Base-by-base conservation (phyloP, 2,329 filamentous ascomycete species). In the Herpotrichia juniperi region DNA sequence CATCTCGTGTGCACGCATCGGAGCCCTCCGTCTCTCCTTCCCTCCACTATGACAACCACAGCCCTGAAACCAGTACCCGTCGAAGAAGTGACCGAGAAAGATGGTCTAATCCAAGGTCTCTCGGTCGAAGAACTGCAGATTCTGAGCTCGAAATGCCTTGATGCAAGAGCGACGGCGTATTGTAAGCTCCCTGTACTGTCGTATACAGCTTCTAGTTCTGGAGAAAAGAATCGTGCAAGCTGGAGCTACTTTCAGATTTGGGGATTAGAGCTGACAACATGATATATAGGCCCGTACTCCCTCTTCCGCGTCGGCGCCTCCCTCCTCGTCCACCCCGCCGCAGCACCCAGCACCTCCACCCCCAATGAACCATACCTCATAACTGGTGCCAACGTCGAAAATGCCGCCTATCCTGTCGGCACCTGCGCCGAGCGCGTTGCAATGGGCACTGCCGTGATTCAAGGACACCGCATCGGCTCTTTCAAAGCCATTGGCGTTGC, bases 371-470 rank as follows among this genome's bases (percentile, higher is more conserved):
- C 59, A 2, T 58, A 63, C 51, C 85, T 81, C 61, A 81, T 92
- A 51, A 79, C 83, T 40, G 94, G 94, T 48, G 92, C 90, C 57
- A 76, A 76, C 50, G 64, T 97, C 56, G 94, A 99, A 78, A 97
- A 97, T 71, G 93, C 91, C 1, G 81, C 89, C 24, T 97, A 96
- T 71, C 93, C 94, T 0, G 93, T 97, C 5, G 91, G 91, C n/a
- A 96, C 90, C 2, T 97, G 94, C 74, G 94, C 94, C 12, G 94
- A 99, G 81, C 82, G 93, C 52, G 90, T 93, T n/a, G 92, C 72
- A 1, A 81, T 97, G 60, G 89, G 85, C 7, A 91, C 87, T 32
- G 93, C 93, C 19, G 84, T 97, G 4, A 83, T 85, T 6, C 77
- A 77, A 46, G 83, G 84, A 2, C 75, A 83, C 59, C 75, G 74